phyloP scores from a whole-genome alignment of 345 rosid genomes.

The Firmiana major region DNA sequence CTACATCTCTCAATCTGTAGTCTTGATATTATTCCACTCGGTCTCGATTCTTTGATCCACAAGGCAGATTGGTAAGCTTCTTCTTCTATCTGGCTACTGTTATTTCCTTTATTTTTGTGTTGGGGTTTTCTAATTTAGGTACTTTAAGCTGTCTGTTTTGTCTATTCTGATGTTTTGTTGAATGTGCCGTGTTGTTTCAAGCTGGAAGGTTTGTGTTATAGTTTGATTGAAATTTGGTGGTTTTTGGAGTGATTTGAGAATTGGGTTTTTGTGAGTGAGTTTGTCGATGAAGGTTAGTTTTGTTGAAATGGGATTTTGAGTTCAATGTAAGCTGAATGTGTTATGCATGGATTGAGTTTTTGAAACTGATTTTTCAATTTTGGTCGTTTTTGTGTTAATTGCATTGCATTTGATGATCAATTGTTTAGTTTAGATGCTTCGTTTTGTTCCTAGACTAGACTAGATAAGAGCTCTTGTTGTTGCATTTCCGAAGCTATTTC shows the following conservation, averaged over 20 bases:
- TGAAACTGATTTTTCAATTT: slow-evolving; percentile 19
- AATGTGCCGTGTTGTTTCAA: slow-evolving; percentile 29
- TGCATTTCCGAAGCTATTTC: not conserved
- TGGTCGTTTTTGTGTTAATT: slow-evolving; percentile 3
- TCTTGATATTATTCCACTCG: slow-evolving; percentile 13
- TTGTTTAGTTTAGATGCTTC: slow-evolving; percentile 4
- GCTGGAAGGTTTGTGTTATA: slow-evolving; percentile 4
- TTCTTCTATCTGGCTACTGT: slow-evolving; percentile 19
- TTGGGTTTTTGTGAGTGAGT: slow-evolving; percentile 18
- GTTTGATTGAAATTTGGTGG: slow-evolving; percentile 16
- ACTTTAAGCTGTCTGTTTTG: slow-evolving; percentile 24
- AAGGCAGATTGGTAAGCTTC: slow-evolving; percentile 46
- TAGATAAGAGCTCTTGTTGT: not conserved
- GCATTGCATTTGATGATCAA: not conserved
- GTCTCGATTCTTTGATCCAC: slow-evolving; percentile 26
- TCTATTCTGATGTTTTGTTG: slow-evolving; percentile 20
- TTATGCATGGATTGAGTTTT: slow-evolving; percentile 21
- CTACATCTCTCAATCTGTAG: slow-evolving; percentile 6
- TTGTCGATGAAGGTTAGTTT: slow-evolving; percentile 1
- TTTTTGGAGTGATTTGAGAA: slow-evolving; percentile 14
- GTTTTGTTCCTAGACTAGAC: slow-evolving; percentile 15
- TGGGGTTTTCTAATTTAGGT: slow-evolving; percentile 22
- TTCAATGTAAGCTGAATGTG: slow-evolving; percentile 27
- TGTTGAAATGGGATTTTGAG: slow-evolving; percentile 34
- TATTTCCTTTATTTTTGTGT: slow-evolving; percentile 9